Base-by-base conservation (phyloP, 2,329 filamentous ascomycete species). In the Xylariaceae sp. region DNA sequence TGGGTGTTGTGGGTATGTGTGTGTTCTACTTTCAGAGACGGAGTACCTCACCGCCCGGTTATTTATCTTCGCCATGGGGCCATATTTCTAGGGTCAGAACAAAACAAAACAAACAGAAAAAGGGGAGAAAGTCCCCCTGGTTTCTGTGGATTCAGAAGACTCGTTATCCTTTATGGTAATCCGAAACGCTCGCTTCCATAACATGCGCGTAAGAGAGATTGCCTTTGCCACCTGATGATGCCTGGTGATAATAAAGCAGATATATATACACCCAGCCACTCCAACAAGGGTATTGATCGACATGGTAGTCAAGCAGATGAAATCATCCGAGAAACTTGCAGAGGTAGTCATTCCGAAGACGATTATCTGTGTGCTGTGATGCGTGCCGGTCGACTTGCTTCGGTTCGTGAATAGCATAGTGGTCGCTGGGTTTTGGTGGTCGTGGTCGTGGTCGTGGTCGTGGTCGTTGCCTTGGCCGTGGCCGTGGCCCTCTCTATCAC, bases 191-290 rank as follows among this genome's bases (percentile, higher is more conserved):
- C 19, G 35, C 26, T 48, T 42, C 35, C 26, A 34, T 27, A 19
- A 19, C 1, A 40, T 19, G 11, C 37, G n/a, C 45, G 12, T 35
- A 6, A 34, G 30, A 46, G 32, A 43, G 47, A 44, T 11, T 50
- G 47, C 40, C 46, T 19, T 3, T 47, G 42, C 39, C 41, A n/a
- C 35, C 34, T 45, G 44, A 35, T 35, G 32, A 40, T 19, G 26
- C 43, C 40, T 48, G 43, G 41, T 51, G 45, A 54, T 34, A 31
- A 54, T 51, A 19, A 54, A 51, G 47, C 48, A 48, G 50, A 41
- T 11, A 37, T 51, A 46, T 49, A 51, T 56, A 56, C 50, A 35
- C 55, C 43, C 47, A 47, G 12, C 41, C 45, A 32, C 39, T 54
- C 47, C 39, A 51, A 49, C 6, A 7, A 47, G 46, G 46, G 47